phyloP scores from a whole-genome alignment of 2,329 filamentous ascomycete genomes.

The Beauveria sp. region DNA sequence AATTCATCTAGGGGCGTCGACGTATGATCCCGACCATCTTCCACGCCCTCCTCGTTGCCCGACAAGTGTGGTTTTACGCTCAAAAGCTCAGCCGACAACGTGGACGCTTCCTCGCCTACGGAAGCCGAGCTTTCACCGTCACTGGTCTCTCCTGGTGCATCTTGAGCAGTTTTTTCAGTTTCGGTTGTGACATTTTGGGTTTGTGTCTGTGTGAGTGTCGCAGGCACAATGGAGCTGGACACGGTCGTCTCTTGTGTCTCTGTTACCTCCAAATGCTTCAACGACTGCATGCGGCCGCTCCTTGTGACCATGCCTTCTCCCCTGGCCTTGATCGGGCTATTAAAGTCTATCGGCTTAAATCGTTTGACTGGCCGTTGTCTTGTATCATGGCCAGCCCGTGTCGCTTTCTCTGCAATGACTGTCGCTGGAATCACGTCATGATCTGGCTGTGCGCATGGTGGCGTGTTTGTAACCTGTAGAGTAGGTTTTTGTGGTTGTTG shows the following conservation, averaged over 20 bases:
- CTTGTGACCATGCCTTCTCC: neutral
- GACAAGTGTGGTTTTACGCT: neutral
- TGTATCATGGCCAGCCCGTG: neutral
- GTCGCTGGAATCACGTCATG: conserved; percentile 14
- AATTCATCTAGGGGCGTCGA: conserved; percentile 32
- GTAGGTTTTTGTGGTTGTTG: neutral
- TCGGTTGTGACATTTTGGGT: conserved; percentile 14
- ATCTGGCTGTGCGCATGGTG: conserved; percentile 19
- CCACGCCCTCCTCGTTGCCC: neutral
- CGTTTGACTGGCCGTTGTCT: conserved; percentile 5
- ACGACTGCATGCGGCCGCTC: conserved; percentile 17
- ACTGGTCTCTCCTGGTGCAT: neutral
- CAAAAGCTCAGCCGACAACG: neutral
- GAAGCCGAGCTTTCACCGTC: neutral
- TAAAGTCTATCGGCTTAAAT: conserved; percentile 21
- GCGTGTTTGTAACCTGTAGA: conserved; percentile 12
- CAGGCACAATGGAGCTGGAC: conserved; percentile 24
- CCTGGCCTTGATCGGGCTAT: conserved; percentile 14
- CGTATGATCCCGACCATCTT: neutral
- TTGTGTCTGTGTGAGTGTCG: conserved; percentile 17
- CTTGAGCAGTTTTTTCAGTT: neutral
- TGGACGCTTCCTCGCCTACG: neutral
- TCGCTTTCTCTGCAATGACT: neutral
- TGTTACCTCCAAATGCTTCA: conserved; percentile 17
- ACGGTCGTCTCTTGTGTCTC: conserved; percentile 21